Percentiles rank a stretch among this genome's conserved stretches.
Conservation (phyloP, 805 yeast species). For the Lipomyces orientalis region DNA sequence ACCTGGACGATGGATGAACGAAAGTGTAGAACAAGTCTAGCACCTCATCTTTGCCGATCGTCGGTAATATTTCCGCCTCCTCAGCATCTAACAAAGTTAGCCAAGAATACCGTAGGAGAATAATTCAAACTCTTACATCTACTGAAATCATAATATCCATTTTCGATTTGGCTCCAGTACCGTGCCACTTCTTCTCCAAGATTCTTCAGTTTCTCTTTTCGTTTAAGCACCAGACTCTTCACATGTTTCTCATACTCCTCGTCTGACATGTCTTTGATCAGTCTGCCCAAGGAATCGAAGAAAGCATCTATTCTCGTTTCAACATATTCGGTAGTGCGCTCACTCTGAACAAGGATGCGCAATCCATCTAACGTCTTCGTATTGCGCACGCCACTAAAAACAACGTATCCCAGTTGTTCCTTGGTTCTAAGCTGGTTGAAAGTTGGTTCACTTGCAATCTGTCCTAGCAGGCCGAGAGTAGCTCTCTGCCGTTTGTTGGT, state of each 20-base stretch:
- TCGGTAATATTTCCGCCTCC: slow-evolving; percentile 62
- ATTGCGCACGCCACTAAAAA: slow-evolving; percentile 72
- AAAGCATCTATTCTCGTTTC: slow-evolving; percentile 78
- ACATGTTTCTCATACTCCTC: slow-evolving; percentile 74
- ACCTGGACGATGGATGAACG: slow-evolving; percentile 49
- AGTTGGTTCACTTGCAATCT: slow-evolving; percentile 82
- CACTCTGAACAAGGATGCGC: slow-evolving; percentile 82
- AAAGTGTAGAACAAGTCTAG: slow-evolving; percentile 57
- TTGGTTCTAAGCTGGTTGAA: slow-evolving; percentile 88
- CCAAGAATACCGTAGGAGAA: background rate
- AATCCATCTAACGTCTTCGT: slow-evolving; percentile 76
- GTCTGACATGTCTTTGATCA: slow-evolving; percentile 58
- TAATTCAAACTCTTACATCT: slow-evolving; percentile 16
- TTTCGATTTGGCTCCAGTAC: slow-evolving; percentile 69
- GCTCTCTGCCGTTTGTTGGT: slow-evolving; percentile 55
- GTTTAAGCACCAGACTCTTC: slow-evolving; percentile 67
- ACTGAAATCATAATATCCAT: slow-evolving; percentile 80
- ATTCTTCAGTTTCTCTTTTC: slow-evolving; percentile 75
- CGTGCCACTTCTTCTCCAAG: slow-evolving; percentile 73
- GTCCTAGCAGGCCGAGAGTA: slow-evolving; percentile 68
- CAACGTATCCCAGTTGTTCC: slow-evolving; percentile 95
- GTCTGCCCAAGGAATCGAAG: slow-evolving; percentile 53
- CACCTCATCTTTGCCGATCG: slow-evolving; percentile 62
- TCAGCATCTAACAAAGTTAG: slow-evolving; percentile 47
- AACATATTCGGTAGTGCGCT: slow-evolving; percentile 72